These are phyloP conservation scores for Eruca vesicaria DNA, from an alignment of 441 rosid species.

Conservation along the genomic window DNA sequence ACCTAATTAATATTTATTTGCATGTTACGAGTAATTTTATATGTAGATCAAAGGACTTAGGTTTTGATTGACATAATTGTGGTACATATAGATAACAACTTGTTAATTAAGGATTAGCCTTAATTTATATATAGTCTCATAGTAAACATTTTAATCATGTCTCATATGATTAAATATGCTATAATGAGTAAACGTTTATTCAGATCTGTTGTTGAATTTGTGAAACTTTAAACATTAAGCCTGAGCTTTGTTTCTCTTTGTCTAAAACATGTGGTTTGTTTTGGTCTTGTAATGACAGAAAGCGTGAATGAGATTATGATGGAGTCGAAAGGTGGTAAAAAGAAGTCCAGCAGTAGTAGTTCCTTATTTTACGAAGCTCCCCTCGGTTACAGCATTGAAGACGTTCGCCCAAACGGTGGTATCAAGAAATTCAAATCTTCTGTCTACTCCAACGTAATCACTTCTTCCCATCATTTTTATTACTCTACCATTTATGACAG, in stretches of 20 bases:
- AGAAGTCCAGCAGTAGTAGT: conserved; percentile 64
- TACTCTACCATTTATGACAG: too few species aligned
- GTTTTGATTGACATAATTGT: background rate
- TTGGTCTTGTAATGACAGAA: background rate
- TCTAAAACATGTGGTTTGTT: background rate
- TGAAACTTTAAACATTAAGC: background rate
- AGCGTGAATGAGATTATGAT: conserved; percentile 66
- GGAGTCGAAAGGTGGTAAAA: conserved; percentile 68
- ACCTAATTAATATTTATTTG: background rate
- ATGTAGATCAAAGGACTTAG: background rate
- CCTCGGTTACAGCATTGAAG: conserved; percentile 82
- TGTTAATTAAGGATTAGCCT: background rate
- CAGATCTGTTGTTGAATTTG: background rate
- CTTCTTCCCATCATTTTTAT: too few species aligned
- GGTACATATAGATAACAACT: background rate
- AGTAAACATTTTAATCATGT: background rate
- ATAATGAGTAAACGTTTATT: too few species aligned
- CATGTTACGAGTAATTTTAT: background rate
- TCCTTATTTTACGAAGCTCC: conserved; percentile 70
- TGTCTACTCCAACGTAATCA: conserved; percentile 51
- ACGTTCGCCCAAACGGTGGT: conserved; percentile 77
- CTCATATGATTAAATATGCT: background rate
- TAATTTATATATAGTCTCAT: background rate
- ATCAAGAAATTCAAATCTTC: conserved; percentile 66
- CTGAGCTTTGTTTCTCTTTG: background rate